A percentile compares a stretch with the other conserved stretches of the same genome.
These are phyloP conservation scores for Dendrobium catenatum DNA, from an alignment of 106 monocot species.

Conservation along the genomic window DNA sequence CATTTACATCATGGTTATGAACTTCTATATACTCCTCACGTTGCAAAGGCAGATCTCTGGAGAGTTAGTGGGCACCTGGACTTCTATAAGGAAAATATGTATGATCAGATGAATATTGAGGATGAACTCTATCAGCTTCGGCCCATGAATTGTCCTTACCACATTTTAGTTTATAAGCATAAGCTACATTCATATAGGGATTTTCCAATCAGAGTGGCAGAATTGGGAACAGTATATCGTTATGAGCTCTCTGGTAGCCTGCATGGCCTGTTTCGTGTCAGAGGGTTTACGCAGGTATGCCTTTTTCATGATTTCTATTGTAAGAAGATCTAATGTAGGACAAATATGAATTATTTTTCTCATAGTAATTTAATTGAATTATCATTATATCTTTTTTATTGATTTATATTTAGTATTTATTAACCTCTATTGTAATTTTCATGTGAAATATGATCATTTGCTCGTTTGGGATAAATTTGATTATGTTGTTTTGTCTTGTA, in stretches of 20 bases:
- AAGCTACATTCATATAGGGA: slow-evolving; percentile 87
- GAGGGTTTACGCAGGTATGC: slow-evolving; percentile 97
- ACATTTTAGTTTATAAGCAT: slow-evolving; percentile 85
- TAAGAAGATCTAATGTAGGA: background rate
- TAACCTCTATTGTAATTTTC: too few relatives aligned
- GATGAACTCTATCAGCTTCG: slow-evolving; percentile 88
- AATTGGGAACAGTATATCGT: slow-evolving; percentile 94
- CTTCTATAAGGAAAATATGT: slow-evolving; percentile 95
- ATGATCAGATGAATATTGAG: slow-evolving; percentile 82
- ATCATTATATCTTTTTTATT: too few relatives aligned
- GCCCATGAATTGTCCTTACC: slow-evolving; percentile 96
- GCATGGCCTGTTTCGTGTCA: slow-evolving; percentile 94
- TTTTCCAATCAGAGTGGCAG: slow-evolving; percentile 87
- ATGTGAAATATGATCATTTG: too few relatives aligned
- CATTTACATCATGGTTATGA: slow-evolving; percentile 82
- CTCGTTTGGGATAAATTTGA: too few relatives aligned
- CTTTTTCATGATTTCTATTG: background rate
- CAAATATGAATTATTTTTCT: too few relatives aligned
- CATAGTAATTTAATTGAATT: too few relatives aligned
- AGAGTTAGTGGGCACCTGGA: slow-evolving; percentile 85
- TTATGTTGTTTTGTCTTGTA: too few relatives aligned
- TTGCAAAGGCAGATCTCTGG: slow-evolving; percentile 91
- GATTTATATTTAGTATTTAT: too few relatives aligned
- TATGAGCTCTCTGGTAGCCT: slow-evolving; percentile 92
- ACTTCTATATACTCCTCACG: slow-evolving; percentile 90